Conservation (phyloP, 2,329 filamentous ascomycete genomes). For the Sordariomycetes sp. region DNA sequence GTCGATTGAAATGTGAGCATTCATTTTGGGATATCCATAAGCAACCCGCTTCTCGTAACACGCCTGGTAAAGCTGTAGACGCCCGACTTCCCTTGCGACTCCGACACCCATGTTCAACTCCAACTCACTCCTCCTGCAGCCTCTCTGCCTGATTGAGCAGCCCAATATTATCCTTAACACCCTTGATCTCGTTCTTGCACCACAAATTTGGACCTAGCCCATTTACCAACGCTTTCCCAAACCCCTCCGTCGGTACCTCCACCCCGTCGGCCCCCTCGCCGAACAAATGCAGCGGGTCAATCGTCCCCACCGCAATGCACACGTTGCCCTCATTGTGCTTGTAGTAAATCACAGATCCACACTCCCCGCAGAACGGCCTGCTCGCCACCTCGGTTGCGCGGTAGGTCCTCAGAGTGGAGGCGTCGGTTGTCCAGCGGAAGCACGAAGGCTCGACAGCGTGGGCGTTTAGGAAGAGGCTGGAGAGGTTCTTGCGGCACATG, state of each 20-base stretch:
- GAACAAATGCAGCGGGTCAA: conserved; percentile 31
- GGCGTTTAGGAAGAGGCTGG: conserved; percentile 30
- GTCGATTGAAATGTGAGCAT: neutral
- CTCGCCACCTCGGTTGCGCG: conserved; percentile 24
- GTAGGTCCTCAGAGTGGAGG: conserved; percentile 24
- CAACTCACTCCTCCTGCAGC: neutral
- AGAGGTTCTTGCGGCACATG: conserved; percentile 42
- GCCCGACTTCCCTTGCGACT: neutral
- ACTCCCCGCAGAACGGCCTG: conserved; percentile 36
- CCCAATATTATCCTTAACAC: conserved; percentile 31
- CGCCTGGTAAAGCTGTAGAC: too few species aligned
- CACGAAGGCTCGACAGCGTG: conserved; percentile 23
- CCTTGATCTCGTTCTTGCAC: conserved; percentile 33
- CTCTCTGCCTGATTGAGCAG: neutral
- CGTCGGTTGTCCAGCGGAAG: conserved; percentile 21
- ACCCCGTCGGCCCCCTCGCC: neutral
- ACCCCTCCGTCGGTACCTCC: conserved; percentile 12
- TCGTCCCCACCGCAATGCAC: conserved; percentile 27
- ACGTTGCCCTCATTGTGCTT: conserved; percentile 15
- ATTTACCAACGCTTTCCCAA: conserved; percentile 26
- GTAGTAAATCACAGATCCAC: conserved; percentile 40
- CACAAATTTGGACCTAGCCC: conserved; percentile 24
- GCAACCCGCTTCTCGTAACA: neutral
- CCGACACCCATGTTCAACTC: too few species aligned
- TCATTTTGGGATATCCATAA: neutral